Base-by-base conservation (phyloP, 352 stramenopile genomes). In the Globisporangium okanoganense region DNA sequence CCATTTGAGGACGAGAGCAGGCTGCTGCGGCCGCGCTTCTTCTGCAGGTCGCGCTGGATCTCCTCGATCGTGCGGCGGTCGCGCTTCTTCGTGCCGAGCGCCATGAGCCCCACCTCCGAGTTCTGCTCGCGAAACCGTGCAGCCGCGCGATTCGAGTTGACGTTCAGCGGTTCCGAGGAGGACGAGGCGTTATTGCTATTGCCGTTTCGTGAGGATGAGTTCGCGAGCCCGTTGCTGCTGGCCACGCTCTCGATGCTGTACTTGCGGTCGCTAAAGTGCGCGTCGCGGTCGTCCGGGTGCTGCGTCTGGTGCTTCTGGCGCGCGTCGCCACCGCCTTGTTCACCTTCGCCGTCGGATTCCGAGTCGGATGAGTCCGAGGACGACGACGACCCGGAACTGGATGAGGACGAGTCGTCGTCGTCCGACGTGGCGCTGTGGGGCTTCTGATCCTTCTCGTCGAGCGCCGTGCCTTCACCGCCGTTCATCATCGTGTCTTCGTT, bases 51-150 rank as follows among this genome's bases (percentile, higher is more conserved):
- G 53, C 82, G 71, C 58, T 95, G 86, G 56, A 95, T 95, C 64
- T 95, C 82, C 49, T 95, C 86, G 58, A 95, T 95, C n/a, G 86
- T 92, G 22, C 86, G 83, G 58, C 86, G 82, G 52, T 95, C 86
- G 47, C 86, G 71, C 62, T 94, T 95, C 65, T 88, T 88, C 16
- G 86, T 95, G 45, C 82, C 82, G 9, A 95, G 68, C n/a, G 86
- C 71, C 77, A 91, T 92, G 65, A 95, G 65, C 6, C 68, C 74
- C 3, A 67, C 65, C 53, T 67, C 63, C 27, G 79, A 73, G 56
- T 73, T 80, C 49, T 87, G 64, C 63, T 82, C 76, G 51, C 82
- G 82, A 52, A 93, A 92, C 29, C 85, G 79, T 33, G 74, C 70
- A 0, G 74, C 82, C 13, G 83, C 83, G 9, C 81, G 77, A 13